Evolutionary conservation across 2,329 filamentous ascomycete genomes (phyloP), one percentile per base, ranked within the genome.

Genomic region (Penicillium glabrum): DNA sequence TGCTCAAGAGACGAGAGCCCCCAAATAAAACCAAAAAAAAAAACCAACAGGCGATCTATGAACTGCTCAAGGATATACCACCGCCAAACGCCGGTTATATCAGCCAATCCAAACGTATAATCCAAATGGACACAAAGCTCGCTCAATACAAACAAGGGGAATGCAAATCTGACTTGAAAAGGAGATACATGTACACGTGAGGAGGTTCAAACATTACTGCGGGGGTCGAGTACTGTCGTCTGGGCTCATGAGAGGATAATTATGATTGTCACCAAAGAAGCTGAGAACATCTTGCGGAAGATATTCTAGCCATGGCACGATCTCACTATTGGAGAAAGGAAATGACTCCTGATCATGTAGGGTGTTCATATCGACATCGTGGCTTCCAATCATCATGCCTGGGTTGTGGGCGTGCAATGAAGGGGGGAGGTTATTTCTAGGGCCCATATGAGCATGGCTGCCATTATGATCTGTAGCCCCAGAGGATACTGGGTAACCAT

Each of bases 251-350:
- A 74, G 58, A 13, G 66, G 56, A 31, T 67, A 75, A 45, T 62
- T 68, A 51, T 72, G 70, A 45, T 71, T 65, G 11, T 79, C 76
- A 3, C 73, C 75, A 59, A 79, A 86, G 52, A 85, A 81, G 31
- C 79, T 81, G 39, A 89, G 67, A 58, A 89, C 81, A 66, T 90
- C 87, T 24, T 82, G 82, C 0, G 89, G 88, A 7, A 91, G 76
- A 58, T 89, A 90, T 65, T 91, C 89, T 11, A 92, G 77, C 88
- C 89, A 93, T 0, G 87, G 85, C 74, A 90, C 83, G 44, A 90
- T 88, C 16, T 86, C 83, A 1, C 85, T 86, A 27, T 70, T 72
- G 27, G 76, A 73, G 10, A 78, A 77, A 2, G 75, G 75, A 45
- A 75, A 72, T 2, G 71, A 66, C 39, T 72, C 68, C 35, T 74